Evolutionary conservation across 2,329 filamentous ascomycete species (phyloP).

Genomic region (Hypoxylon sp.): DNA sequence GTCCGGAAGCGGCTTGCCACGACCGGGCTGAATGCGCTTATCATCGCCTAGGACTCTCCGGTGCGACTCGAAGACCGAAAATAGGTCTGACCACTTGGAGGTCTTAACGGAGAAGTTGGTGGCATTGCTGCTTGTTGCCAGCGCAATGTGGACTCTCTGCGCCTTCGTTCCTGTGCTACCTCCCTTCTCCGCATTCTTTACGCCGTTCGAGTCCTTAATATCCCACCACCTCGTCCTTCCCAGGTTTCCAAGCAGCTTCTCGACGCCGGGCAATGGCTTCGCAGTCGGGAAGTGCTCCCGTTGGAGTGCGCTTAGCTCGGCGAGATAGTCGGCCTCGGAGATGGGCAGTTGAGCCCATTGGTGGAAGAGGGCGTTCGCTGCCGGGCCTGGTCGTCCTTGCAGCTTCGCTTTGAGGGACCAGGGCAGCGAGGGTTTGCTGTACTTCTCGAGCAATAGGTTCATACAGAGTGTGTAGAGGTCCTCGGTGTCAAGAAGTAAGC

Average conservation of each 20-base stretch:
- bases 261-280: conserved; percentile 83
- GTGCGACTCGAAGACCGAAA: conserved; percentile 73
- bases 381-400: conserved; percentile 67
- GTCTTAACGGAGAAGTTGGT: conserved; percentile 85
- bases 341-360: conserved; percentile 91
- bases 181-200: conserved; percentile 41
- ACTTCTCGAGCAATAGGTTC: conserved; percentile 82
- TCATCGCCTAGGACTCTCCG: conserved; percentile 90
- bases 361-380: conserved; percentile 68
- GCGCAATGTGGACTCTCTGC: conserved; percentile 77
- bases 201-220: conserved; percentile 46
- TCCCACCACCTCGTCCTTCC: conserved; percentile 65
- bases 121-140: conserved; percentile 83
- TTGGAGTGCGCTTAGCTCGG: conserved; percentile 73
- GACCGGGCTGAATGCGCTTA: conserved; percentile 75
- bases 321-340: conserved; percentile 72
- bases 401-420: conserved; percentile 95
- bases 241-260: conserved; percentile 73
- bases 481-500: conserved; percentile 92
- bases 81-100: conserved; percentile 66
- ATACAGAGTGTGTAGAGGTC: conserved; percentile 87
- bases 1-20: conserved; percentile 95
- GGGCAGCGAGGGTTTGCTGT: conserved; percentile 79
- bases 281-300: conserved; percentile 76
- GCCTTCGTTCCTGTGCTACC: conserved; percentile 51